Conservation (phyloP, 2,329 filamentous ascomycete species). For the Pyrenochaeta sp. region DNA sequence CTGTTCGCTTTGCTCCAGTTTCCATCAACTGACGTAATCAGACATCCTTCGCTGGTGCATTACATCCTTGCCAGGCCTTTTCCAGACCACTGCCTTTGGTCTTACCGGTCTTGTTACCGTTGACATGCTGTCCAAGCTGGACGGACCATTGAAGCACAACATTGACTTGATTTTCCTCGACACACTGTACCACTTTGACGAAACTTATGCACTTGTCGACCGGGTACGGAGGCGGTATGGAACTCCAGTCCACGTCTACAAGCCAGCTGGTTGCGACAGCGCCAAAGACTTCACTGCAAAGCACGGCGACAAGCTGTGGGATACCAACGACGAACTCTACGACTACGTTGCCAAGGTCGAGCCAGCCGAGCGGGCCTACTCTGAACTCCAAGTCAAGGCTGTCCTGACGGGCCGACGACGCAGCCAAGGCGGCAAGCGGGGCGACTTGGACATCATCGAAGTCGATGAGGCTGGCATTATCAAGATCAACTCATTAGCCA, state of each 20-base stretch:
- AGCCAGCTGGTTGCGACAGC: constrained; percentile 78
- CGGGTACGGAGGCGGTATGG: constrained; percentile 78
- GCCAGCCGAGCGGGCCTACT: constrained; percentile 89
- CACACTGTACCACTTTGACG: constrained; percentile 61
- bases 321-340: constrained; percentile 86
- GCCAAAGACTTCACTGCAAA: constrained; percentile 79
- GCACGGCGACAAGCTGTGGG: constrained; percentile 86
- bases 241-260: constrained; percentile 86
- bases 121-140: constrained; percentile 77
- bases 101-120: constrained; percentile 62
- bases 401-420: constrained; percentile 91
- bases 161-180: constrained; percentile 65
- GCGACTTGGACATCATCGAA: constrained; percentile 89
- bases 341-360: constrained; percentile 98
- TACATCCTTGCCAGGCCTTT: constrained; percentile 87
- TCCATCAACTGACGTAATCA: constrained; percentile 42
- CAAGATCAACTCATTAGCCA: constrained; percentile 97
- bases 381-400: constrained; percentile 85
- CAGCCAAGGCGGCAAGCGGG: constrained; percentile 92
- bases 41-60: constrained; percentile 94
- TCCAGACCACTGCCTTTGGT: constrained; percentile 61
- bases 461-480: constrained; percentile 89
- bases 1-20: background rate
- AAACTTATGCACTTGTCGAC: constrained; percentile 64
- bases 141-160: constrained; percentile 65